Conservation (phyloP, 345 rosid genomes). For the Linum usitatissimum region DNA sequence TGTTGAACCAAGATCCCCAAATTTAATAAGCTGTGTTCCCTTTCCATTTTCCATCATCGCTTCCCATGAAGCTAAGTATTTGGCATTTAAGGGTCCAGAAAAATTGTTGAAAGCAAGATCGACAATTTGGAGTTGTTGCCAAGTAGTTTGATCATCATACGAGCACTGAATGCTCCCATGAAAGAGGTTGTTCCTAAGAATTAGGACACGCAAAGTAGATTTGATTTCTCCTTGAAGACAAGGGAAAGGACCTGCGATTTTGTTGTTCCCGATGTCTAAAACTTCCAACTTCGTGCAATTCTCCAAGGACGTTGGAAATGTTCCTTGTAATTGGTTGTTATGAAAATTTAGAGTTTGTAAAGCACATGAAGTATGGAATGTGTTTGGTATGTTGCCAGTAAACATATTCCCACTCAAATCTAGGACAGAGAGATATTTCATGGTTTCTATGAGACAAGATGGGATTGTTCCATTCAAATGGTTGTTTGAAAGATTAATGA, state of each 20-base stretch:
- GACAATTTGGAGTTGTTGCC: constrained; percentile 22
- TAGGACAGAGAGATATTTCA: constrained; percentile 12
- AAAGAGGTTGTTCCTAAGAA: neutral
- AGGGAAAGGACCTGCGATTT: neutral
- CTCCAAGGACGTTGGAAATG: constrained; percentile 12
- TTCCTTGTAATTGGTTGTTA: constrained; percentile 25
- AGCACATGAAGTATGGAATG: neutral
- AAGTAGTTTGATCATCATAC: neutral
- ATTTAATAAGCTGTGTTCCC: too few relatives aligned
- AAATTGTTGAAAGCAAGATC: constrained; percentile 31
- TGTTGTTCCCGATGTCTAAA: neutral
- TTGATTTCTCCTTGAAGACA: neutral
- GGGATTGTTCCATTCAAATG: constrained; percentile 26
- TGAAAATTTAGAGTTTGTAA: constrained; percentile 4
- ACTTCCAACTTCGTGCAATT: constrained; percentile 1
- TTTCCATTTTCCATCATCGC: constrained; percentile 24
- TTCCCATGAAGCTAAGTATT: constrained; percentile 15
- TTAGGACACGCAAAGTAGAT: neutral
- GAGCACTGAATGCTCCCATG: constrained; percentile 15
- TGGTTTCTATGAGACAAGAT: constrained; percentile 7
- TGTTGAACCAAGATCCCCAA: too few relatives aligned
- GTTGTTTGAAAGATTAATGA: constrained; percentile 32
- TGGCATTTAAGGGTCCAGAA: constrained; percentile 12
- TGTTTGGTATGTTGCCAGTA: neutral
- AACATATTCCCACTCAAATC: constrained; percentile 26